Evolutionary conservation across 148 eudicot species (phyloP).

Genomic region (Persicaria maculosa): DNA sequence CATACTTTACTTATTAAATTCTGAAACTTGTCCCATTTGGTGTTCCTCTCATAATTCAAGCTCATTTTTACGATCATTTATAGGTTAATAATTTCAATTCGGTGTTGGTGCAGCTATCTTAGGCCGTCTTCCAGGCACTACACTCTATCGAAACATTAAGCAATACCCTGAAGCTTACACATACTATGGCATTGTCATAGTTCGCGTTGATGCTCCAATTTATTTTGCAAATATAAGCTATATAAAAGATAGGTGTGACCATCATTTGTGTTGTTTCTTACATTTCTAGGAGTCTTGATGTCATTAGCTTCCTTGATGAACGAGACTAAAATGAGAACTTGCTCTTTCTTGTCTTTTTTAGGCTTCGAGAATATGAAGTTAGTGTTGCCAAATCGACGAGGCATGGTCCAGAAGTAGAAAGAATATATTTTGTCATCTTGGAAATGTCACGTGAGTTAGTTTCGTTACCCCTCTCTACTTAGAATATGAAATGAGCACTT

Average conservation of each 20-base stretch:
- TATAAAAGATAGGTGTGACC: constrained; percentile 76
- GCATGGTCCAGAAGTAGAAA: constrained; percentile 78
- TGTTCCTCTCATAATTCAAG: background rate
- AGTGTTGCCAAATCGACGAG: constrained; percentile 43
- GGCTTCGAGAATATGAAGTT: constrained; percentile 80
- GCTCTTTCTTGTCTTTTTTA: constrained; percentile 21
- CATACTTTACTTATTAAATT: background rate
- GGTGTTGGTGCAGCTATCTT: constrained; percentile 58
- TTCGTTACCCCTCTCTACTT: background rate
- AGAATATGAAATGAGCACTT: too few species aligned
- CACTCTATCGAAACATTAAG: constrained; percentile 71
- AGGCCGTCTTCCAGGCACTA: constrained; percentile 98
- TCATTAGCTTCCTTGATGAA: background rate
- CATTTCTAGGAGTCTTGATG: background rate
- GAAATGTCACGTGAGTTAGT: constrained; percentile 82
- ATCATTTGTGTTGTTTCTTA: background rate
- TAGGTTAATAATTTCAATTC: background rate
- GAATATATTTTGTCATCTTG: constrained; percentile 64
- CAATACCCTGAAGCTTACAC: constrained; percentile 97
- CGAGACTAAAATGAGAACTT: background rate
- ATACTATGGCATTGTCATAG: constrained; percentile 82
- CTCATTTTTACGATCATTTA: background rate
- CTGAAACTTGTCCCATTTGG: background rate
- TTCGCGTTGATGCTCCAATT: constrained; percentile 94
- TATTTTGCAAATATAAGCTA: constrained; percentile 95